Evolutionary conservation across 1,139 yeast genomes (phyloP), one percentile per base, ranked within the genome.

Genomic region (Nadsonia starkeyi-henricii): DNA sequence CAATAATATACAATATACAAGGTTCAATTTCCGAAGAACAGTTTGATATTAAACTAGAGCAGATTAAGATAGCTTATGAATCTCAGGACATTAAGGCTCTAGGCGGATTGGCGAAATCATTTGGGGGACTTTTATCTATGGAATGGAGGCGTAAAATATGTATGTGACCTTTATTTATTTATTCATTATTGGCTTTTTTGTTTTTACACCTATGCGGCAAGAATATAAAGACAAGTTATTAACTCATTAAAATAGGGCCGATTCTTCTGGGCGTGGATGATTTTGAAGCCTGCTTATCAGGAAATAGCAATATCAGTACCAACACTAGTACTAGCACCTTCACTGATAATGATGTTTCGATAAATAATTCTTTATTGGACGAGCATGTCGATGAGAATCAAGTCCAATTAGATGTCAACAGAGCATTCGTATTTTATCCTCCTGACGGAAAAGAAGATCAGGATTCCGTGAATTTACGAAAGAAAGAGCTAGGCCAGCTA

Each of bases 341-440:
- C n/a, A n/a, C n/a, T n/a, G n/a, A n/a, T n/a, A 19, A 41, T 21
- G 9, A 17, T 9, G n/a, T 21, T 17, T 19, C 15, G 15, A 4
- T 12, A 17, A 15, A 41, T 20, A 21, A 3, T 13, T 12, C 21
- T 13, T 41, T 41, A 41, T 18, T 41, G 43, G 55, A 58, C 26
- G 67, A 67, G 0, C 91, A 84, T 59, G 69, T 65, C 44, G 96
- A 88, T 58, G 91, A 84, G 60, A 76, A 74, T 18, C 98, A 91
- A 63, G 88, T 88, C 1, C 63, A 67, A 47, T 71, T 86, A 49
- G 98, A 89, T 63, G 81, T 85, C 5, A 75, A 77, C 26, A 66
- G 97, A 43, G 78, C 94, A 13, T 84, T 81, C 52, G 62, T 58
- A n/a, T 58, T 49, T 47, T 60, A 58, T 45, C 62, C 62, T 1